A percentile compares a stretch with the other conserved stretches of the same genome.
Conservation (phyloP, 1,284 basidiomycete species). For the Apiotrichum domesticum region DNA sequence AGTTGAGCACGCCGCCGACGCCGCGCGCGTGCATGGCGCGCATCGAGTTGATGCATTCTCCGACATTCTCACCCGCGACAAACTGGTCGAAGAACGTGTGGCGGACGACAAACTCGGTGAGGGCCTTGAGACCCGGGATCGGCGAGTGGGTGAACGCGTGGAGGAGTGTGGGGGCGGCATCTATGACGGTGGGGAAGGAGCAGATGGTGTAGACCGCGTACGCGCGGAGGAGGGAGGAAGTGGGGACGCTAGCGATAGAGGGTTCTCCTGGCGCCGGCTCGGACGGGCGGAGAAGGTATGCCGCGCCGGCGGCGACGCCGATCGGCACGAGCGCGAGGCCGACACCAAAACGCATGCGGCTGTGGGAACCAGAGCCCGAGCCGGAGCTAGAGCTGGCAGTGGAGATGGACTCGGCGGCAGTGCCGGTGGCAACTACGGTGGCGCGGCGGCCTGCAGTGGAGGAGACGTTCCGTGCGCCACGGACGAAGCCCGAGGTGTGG, state of each 20-base stretch:
- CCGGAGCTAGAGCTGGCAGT: background rate
- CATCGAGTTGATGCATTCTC: slow-evolving; percentile 62
- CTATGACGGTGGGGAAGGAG: slow-evolving; percentile 69
- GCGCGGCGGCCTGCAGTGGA: background rate
- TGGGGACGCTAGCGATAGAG: slow-evolving; percentile 14
- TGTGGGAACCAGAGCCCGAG: background rate
- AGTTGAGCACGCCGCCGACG: slow-evolving; percentile 73
- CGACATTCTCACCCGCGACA: slow-evolving; percentile 77
- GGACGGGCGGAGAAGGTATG: background rate
- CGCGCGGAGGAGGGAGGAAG: slow-evolving; percentile 54
- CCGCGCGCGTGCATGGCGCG: slow-evolving; percentile 58
- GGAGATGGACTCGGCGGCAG: background rate
- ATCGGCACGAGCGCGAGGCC: background rate
- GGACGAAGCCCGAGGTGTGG: background rate
- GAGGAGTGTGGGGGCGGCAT: slow-evolving; percentile 68
- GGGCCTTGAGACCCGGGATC: slow-evolving; percentile 60
- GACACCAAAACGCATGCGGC: background rate
- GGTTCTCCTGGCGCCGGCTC: background rate
- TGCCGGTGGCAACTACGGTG: background rate
- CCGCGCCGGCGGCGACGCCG: background rate
- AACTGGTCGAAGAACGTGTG: slow-evolving; percentile 80
- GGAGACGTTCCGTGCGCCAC: background rate
- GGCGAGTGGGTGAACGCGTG: slow-evolving; percentile 52
- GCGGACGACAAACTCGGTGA: slow-evolving; percentile 67
- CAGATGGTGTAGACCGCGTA: slow-evolving; percentile 77